Evolutionary conservation across 345 rosid species (phyloP), one percentile per base, ranked within the genome.

Genomic region (Eucalyptus camaldulensis): DNA sequence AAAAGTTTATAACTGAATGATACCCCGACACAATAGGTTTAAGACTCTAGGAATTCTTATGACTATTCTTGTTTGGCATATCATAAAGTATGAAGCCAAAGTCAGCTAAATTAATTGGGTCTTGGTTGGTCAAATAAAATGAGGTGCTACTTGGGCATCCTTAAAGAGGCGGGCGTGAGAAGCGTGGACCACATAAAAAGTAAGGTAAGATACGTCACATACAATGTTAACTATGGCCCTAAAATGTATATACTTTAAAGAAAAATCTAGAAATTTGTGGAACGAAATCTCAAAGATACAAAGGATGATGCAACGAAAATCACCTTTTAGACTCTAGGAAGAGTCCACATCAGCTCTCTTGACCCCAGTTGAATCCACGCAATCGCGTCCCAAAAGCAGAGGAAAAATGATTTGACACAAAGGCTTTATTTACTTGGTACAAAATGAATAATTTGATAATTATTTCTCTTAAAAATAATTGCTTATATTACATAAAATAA

Each of bases 1-100:
- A 56, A 22, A 56, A 2, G 5, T 53, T 56, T 56, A 22, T 56
- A 24, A 22, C 0, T 8, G 1, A 21, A 56, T 56, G 29, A 56
- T 24, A 24, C 0, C 2, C 10, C 12, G 24, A 22, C 10, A 56
- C 0, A 9, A 22, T 56, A 56, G 13, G 3, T 56, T 8, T 56
- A 56, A 22, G 13, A 24, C 21, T 56, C 53, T 50, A 15, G 53
- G 6, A 65, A n/a, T 65, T 29, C 37, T 65, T 13, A 65, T 0
- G 3, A n/a, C 37, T 60, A 60, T 27, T 60, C 67, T 60, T 60
- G 69, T 65, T 29, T 65, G 5, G 19, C 31, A 29, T 65, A 13
- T 65, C 4, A 29, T 15, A 13, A 65, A n/a, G 15, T 65, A 29
- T 65, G 33, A 65, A 65, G 31, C 72, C 17, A 15, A 65, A 65